phyloP scores from a whole-genome alignment of 345 rosid species.

The Eucalyptus melliodora region DNA sequence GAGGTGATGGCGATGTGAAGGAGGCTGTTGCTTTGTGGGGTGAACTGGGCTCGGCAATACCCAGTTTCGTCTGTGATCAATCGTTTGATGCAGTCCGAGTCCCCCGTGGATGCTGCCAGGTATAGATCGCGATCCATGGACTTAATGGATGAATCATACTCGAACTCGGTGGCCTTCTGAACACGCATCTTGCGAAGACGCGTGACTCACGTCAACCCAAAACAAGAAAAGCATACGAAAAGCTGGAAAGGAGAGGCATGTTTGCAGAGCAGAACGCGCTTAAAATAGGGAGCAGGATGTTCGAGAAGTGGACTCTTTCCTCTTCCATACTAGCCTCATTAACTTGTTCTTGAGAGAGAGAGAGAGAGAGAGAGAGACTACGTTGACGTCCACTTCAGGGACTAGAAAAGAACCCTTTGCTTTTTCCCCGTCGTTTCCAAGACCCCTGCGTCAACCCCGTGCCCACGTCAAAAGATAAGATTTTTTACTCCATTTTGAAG shows the following conservation, averaged over 20 bases:
- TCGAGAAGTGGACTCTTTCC: not conserved
- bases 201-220: not conserved
- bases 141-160: not conserved
- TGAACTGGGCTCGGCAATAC: not conserved
- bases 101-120: not conserved
- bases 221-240: not conserved
- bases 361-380: not conserved
- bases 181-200: not conserved
- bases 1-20: conserved; percentile 19
- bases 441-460: not conserved
- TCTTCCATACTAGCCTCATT: not conserved
- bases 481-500: not conserved
- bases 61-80: not conserved
- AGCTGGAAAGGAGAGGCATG: not conserved
- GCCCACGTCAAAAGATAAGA: not conserved
- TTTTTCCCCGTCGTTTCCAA: not conserved
- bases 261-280: not conserved
- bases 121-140: not conserved
- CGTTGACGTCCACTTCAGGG: not conserved
- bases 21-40: conserved; percentile 14
- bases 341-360: not conserved
- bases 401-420: not conserved
- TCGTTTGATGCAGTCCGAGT: not conserved
- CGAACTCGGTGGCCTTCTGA: not conserved
- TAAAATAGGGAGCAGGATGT: not conserved